A percentile compares a stretch with the other conserved stretches of the same genome.
These are phyloP conservation scores for Rhodosporidiobolus sp. DNA, from an alignment of 768 basidiomycete species.

Conservation along the genomic window DNA sequence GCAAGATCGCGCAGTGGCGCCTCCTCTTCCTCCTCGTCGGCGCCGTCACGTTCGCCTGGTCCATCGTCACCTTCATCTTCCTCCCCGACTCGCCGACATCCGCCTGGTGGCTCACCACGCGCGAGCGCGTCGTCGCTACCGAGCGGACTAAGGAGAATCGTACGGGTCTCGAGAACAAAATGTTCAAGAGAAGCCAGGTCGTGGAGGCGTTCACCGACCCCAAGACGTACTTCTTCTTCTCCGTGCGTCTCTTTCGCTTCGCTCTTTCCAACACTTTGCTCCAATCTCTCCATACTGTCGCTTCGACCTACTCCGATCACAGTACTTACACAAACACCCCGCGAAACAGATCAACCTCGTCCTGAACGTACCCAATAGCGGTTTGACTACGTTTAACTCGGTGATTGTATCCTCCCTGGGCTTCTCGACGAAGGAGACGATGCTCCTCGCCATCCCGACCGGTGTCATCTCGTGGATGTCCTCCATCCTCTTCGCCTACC, in stretches of 20 bases:
- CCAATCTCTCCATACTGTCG: no score
- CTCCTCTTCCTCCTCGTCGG: slow-evolving; percentile 42
- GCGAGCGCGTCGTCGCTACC: slow-evolving; percentile 43
- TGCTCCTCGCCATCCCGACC: slow-evolving; percentile 42
- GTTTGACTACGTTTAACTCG: slow-evolving; percentile 40
- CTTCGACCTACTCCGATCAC: no score
- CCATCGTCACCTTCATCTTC: slow-evolving; percentile 34
- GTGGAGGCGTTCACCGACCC: slow-evolving; percentile 43
- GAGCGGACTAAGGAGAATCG: slow-evolving; percentile 34
- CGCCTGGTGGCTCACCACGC: slow-evolving; percentile 43
- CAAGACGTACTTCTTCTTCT: slow-evolving; percentile 45
- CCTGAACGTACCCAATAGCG: slow-evolving; percentile 42
- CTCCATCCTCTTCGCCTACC: slow-evolving; percentile 37
- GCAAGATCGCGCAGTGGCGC: slow-evolving; percentile 38
- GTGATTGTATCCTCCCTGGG: slow-evolving; percentile 34
- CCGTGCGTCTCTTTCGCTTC: not conserved
- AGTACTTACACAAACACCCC: no score
- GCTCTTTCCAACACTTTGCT: no score
- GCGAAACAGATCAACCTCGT: slow-evolving; percentile 39
- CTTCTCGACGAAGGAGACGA: slow-evolving; percentile 41
- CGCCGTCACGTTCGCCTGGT: slow-evolving; percentile 40
- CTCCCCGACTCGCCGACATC: slow-evolving; percentile 42
- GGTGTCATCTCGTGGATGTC: slow-evolving; percentile 43
- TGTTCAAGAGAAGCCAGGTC: slow-evolving; percentile 45
- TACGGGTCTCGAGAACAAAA: slow-evolving; percentile 46